Base-by-base conservation (phyloP, 2,329 filamentous ascomycete genomes). In the Aspergillus sojae region DNA sequence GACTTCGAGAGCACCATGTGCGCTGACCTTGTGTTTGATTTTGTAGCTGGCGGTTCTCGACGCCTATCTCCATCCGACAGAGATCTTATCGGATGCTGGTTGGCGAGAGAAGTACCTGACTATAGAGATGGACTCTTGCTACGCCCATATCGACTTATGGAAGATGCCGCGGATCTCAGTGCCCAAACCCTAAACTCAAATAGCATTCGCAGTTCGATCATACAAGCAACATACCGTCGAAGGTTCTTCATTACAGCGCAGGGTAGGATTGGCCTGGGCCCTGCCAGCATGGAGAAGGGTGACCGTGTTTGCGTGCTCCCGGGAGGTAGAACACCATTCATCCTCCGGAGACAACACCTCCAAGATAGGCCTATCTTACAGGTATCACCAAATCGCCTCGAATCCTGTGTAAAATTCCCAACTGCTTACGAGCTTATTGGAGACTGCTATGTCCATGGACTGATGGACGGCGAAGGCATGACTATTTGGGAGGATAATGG, bases 61-160 rank as follows among this genome's bases (percentile, higher is more conserved):
- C 43, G 43, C 2, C 43, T 46, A 12, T 12, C 11, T 23, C 10
- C 3, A 5, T 11, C 2, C 2, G 43, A 23, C 1, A 46, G 19
- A 46, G 9, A 46, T 12, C 11, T 46, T 23, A 23, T 46, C 4
- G n/a, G n/a, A 46, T 12, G 4, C 3, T 46, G 43, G 43, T 21
- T 46, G 9, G 43, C 21, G 3, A 46, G 11, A 19, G 43, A 46
- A 46, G n/a, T 46, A 23, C 10, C n/a, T 2, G 4, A 46, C n/a
- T 23, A 23, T 23, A 23, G 10, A 14, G 4, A 5, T 5, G 1
- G 1, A 23, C 3, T 0, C 1, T 46, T 23, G n/a, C 1, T n/a
- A 43, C 19, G 41, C 3, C 41, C 41, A 0, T 21, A 10, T 21
- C 6, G 41, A 43, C 41, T n/a, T 10, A 21, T 19, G 7, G 12